These are phyloP conservation scores for Meira miltonrushii DNA, from an alignment of 1,284 basidiomycete species.

Conservation along the genomic window DNA sequence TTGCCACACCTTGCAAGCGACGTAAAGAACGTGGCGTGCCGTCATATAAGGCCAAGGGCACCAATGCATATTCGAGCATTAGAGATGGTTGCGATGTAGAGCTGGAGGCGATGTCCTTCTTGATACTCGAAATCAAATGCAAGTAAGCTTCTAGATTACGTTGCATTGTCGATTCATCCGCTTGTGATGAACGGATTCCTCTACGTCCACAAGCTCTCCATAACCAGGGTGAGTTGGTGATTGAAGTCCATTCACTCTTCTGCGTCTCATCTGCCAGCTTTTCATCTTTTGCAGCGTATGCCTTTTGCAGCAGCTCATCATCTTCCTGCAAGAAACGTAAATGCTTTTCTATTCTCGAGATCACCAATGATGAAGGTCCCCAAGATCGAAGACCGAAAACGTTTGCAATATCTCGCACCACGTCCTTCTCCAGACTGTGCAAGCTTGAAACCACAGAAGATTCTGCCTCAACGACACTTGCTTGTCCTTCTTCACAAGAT, in stretches of 20 bases:
- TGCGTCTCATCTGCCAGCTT: not conserved
- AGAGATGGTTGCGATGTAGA: no score
- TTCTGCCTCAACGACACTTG: not conserved
- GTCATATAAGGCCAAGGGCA: conserved; percentile 32
- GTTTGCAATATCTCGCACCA: not conserved
- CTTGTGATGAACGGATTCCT: conserved; percentile 20
- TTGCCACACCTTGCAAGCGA: conserved; percentile 15
- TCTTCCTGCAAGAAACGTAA: conserved; percentile 30
- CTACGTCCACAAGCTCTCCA: conserved; percentile 37
- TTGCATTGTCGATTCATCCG: not conserved
- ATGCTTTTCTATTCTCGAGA: conserved; percentile 24
- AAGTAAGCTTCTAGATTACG: conserved; percentile 3
- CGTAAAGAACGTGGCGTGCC: conserved; percentile 14
- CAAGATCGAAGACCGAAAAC: not conserved
- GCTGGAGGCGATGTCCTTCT: no score
- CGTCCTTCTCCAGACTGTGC: not conserved
- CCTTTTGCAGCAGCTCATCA: conserved; percentile 27
- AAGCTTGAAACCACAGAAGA: not conserved
- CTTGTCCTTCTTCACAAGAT: not conserved
- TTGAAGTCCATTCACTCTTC: conserved; percentile 12
- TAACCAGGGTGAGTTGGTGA: conserved; percentile 24
- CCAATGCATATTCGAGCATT: conserved; percentile 17
- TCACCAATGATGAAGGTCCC: not conserved
- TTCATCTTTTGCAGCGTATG: not conserved
- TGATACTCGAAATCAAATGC: conserved; percentile 12